Base-by-base conservation (phyloP, 306 rosid species). In the Rubus idaeus region DNA sequence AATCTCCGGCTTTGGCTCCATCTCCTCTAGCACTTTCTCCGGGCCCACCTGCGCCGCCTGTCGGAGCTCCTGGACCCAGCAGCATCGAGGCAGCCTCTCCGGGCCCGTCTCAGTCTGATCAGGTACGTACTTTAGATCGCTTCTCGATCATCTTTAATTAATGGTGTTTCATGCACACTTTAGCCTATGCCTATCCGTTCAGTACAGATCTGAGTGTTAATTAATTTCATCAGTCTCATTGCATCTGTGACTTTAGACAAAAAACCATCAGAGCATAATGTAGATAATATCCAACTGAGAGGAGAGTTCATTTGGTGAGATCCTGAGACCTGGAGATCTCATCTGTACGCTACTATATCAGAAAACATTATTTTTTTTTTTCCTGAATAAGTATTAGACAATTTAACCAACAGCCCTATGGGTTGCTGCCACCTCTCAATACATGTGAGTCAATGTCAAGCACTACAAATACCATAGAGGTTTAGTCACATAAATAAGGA, bases 1-100 rank as follows among this genome's bases (percentile, higher is more conserved):
- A 55, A 3, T 83, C 91, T 75, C 88, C 90, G 0, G 81, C 92
- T 30, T 86, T 86, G 0, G 84, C 94, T 11, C 91, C 89, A 20
- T 70, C 89, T 14, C 89, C 89, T 0, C 56, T 60, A 1, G 76
- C 72, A 5, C 78, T 52, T 52, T 65, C 77, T 2, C 84, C 84
- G 0, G 75, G 85, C 71, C 79, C 90, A 1, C 86, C 96, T 0
- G 76, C 82, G 0, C 84, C 94, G 0, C 80, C 91, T 0, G 40
- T 62, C 0, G 88, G 62, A 26, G 94, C 97, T 37, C 97, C 98
- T 2, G 89, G 84, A 45, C 97, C 98, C 3, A 70, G 87, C 58
- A 80, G 87, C 58, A 79, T 75, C 40, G 72, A 14, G 55, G 11
- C 80, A 2, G 56, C 71, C 37, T 53, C 89, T 26, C 81, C 89